Base-by-base conservation (phyloP, 2,329 filamentous ascomycete genomes). In the Paraphaeosphaeria sporulosa region DNA sequence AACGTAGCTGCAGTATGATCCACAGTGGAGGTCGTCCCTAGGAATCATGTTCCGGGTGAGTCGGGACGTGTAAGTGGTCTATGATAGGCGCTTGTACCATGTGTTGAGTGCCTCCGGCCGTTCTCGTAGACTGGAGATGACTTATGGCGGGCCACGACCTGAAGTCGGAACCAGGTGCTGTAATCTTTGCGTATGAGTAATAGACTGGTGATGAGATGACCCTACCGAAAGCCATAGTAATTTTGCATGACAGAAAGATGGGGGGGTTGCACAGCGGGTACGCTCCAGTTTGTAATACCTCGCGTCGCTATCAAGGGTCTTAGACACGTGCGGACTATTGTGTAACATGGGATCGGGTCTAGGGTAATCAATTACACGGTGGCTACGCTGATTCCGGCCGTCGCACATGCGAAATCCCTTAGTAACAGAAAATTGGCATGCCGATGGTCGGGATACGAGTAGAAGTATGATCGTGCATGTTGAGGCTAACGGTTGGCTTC, bases 271-370 rank as follows among this genome's bases (percentile, higher is more conserved):
- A 55, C 52, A 17, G 19, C 52, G 40, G 40, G 52, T 55, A 46
- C 51, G 52, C 52, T 46, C 52, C 15, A n/a, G 27, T 43, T 19
- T 21, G 52, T 55, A 27, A 17, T 17, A 46, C 52, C 40, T 47
- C 25, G 27, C 19, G 19, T 36, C n/a, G 10, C 10, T 36, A 23
- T 30, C 7, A 43, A 27, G 52, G 52, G 42, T 55, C 27, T 46
- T 32, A 46, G 36, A 54, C 51, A 55, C 52, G 27, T 55, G 52
- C 15, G 23, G 38, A 32, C 27, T 54, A n/a, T 17, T 44, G 36
- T 43, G 25, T 15, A 12, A 54, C 25, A 23, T 21, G 27, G 38
- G 25, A 32, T 43, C 51, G 17, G 42, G 42, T 13, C 51, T 54
- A 15, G 7, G 40, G 38, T 12, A 34, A 21, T 25, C 7, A 30